Conservation (phyloP, 2,329 filamentous ascomycete genomes). For the Aspergillus sp. region DNA sequence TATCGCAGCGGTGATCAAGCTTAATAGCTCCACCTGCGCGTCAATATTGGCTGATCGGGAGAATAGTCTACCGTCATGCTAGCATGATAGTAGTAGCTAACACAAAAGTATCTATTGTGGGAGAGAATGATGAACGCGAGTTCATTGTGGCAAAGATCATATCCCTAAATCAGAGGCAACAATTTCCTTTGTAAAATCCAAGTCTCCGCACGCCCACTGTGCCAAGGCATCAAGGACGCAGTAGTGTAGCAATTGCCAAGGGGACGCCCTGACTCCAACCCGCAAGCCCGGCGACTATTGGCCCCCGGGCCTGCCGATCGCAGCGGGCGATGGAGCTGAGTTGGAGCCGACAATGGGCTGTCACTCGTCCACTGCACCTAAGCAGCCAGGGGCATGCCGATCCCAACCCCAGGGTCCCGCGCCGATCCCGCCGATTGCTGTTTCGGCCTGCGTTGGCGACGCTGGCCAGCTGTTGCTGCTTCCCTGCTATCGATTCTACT, state of each 20-base stretch:
- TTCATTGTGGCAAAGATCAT: too few species aligned
- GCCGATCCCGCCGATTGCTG: slow-evolving; percentile 8
- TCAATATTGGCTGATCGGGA: too few species aligned
- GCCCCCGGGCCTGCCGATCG: not conserved
- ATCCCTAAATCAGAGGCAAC: too few species aligned
- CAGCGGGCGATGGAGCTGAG: not conserved
- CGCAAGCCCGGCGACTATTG: not conserved
- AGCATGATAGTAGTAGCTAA: too few species aligned
- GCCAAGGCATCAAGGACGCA: not conserved
- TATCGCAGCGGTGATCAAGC: not conserved
- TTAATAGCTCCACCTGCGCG: too few species aligned
- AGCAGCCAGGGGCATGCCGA: not conserved
- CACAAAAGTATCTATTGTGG: too few species aligned
- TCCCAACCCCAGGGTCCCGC: slow-evolving; percentile 1
- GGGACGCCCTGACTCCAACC: not conserved
- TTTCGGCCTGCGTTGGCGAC: not conserved
- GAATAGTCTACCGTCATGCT: too few species aligned
- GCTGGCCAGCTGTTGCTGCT: not conserved
- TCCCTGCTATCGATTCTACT: not conserved
- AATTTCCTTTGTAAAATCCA: too few species aligned
- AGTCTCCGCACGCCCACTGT: too few species aligned
- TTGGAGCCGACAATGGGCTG: not conserved
- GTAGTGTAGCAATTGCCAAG: not conserved
- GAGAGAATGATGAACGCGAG: too few species aligned
- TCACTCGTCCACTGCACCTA: not conserved